These are phyloP conservation scores for Plantago coronopus DNA, from an alignment of 305 asterid species.

Conservation along the genomic window DNA sequence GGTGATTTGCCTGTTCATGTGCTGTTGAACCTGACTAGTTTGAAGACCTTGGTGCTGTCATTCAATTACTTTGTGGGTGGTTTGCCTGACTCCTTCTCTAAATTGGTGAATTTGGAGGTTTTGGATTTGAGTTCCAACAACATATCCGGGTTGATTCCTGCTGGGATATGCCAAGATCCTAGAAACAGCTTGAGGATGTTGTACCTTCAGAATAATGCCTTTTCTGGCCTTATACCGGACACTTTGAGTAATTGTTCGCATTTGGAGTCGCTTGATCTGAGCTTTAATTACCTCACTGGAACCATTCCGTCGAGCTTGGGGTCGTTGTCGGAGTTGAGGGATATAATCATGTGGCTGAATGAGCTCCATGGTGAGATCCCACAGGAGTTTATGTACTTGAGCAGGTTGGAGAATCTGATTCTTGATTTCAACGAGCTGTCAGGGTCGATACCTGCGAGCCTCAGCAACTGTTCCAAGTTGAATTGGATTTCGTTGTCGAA, in stretches of 20 bases:
- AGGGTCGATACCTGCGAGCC: slow-evolving; percentile 56
- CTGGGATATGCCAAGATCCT: slow-evolving; percentile 56
- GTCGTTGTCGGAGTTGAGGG: slow-evolving; percentile 39
- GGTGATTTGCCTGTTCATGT: slow-evolving; percentile 73
- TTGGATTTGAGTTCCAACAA: slow-evolving; percentile 86
- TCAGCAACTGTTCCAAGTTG: slow-evolving; percentile 59
- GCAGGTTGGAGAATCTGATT: slow-evolving; percentile 52
- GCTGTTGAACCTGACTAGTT: slow-evolving; percentile 45
- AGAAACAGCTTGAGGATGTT: slow-evolving; percentile 54
- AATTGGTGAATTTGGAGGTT: slow-evolving; percentile 47
- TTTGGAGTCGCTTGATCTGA: slow-evolving; percentile 56
- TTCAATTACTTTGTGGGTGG: slow-evolving; percentile 64
- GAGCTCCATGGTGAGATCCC: slow-evolving; percentile 70
- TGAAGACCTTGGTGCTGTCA: slow-evolving; percentile 58
- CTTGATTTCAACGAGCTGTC: slow-evolving; percentile 58
- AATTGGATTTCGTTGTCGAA: slow-evolving; percentile 65
- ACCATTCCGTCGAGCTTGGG: slow-evolving; percentile 58
- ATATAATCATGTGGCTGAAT: slow-evolving; percentile 60
- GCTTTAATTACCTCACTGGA: slow-evolving; percentile 52
- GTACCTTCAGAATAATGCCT: slow-evolving; percentile 68
- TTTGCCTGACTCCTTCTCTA: slow-evolving; percentile 63
- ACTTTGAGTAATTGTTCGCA: slow-evolving; percentile 54
- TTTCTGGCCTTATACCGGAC: slow-evolving; percentile 52
- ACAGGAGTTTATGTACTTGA: slow-evolving; percentile 50
- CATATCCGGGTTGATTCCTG: slow-evolving; percentile 62